Percentiles rank a stretch among this genome's conserved stretches.
phyloP scores from a whole-genome alignment of 2,329 filamentous ascomycete species.

The Coleophoma crateriformis region DNA sequence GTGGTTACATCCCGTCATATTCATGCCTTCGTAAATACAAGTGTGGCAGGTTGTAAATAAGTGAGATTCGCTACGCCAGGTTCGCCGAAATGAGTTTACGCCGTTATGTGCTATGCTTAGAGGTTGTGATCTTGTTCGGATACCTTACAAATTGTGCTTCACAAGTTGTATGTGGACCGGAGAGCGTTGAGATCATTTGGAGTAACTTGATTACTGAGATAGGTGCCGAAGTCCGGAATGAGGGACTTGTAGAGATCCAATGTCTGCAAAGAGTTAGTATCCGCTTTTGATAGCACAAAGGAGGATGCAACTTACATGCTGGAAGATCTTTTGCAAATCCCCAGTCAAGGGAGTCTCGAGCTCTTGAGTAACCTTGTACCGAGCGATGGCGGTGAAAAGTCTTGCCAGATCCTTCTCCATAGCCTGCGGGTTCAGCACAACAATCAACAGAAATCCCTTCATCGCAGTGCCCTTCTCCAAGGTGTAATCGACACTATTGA shows the following conservation, averaged over 20 bases:
- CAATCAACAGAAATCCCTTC: constrained; percentile 80
- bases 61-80: background rate
- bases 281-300: background rate
- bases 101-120: constrained; percentile 21
- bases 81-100: constrained; percentile 23
- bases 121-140: too few relatives aligned
- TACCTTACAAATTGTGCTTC: constrained; percentile 10
- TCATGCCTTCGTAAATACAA: constrained; percentile 11
- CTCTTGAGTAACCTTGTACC: constrained; percentile 60
- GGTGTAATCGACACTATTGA: constrained; percentile 79
- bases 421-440: constrained; percentile 81
- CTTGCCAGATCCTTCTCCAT: constrained; percentile 81
- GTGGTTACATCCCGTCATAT: background rate
- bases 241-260: constrained; percentile 46
- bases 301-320: constrained; percentile 18
- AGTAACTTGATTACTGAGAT: constrained; percentile 29
- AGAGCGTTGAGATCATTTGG: constrained; percentile 18
- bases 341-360: constrained; percentile 28
- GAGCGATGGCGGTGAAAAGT: constrained; percentile 80
- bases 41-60: background rate
- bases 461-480: constrained; percentile 95
- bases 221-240: constrained; percentile 46
- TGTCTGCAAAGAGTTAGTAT: constrained; percentile 31
- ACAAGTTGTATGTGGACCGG: constrained; percentile 25
- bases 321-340: constrained; percentile 24